Evolutionary conservation across 2,329 filamentous ascomycete species (phyloP), one percentile per base, ranked within the genome.

Genomic region (Xylaria arbuscula): DNA sequence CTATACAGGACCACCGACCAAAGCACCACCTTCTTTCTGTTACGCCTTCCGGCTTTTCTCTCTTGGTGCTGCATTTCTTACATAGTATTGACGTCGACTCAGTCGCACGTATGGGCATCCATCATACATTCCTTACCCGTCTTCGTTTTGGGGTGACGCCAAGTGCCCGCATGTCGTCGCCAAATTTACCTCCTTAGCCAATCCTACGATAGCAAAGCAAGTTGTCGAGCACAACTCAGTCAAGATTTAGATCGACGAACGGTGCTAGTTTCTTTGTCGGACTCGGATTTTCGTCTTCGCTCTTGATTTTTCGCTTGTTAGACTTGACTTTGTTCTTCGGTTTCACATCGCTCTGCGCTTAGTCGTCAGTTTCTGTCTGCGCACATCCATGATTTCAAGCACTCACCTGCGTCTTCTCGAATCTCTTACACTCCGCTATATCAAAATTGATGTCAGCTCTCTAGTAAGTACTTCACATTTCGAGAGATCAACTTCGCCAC

Each of bases 361-460:
- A n/a, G 5, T 24, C 38, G 47, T 66, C 10, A 59, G 62, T 24
- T 55, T 63, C 15, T 10, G n/a, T 9, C 9, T 17, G 32, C 17
- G 24, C 28, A 15, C 2, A 19, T 28, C n/a, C n/a, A 13, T 19
- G 3, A 40, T 36, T 36, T 24, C 3, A 36, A n/a, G 22, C 8
- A 62, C 68, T 58, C 66, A 79, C 78, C 51, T 68, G 70, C 13
- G 77, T 67, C 60, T 79, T 71, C 5, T 73, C 67, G 1, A 78
- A 72, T 19, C 75, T 72, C 62, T 79, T 76, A 45, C 68, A 34
- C 0, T 78, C 78, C 5, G 79, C 59, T 63, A 13, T 3, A 47
- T 40, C 24, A 40, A 4, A 54, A 19, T 38, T 1, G n/a, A 22
- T 3, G 38, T 65, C 3, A 60, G 40, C 11, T 55, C 28, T 28